Evolutionary conservation across 257 asterid genomes (phyloP), one percentile per base, ranked within the genome.

Genomic region (Hygrophila difformis): DNA sequence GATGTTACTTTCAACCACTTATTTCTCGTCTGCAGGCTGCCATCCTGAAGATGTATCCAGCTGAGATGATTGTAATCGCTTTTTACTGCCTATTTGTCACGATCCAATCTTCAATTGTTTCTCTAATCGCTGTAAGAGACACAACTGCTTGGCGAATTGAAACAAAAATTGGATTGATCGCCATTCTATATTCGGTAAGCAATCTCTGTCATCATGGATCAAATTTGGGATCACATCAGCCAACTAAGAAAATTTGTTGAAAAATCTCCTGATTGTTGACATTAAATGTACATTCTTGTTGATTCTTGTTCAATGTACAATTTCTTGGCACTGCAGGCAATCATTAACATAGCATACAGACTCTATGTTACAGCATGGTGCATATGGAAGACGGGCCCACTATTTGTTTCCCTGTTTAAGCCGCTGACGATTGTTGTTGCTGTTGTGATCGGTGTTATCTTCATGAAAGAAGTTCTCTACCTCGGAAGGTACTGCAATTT

Each of bases 321-420:
- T 31, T 9, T 54, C 23, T 8, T 51, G 28, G 49, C 2, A 5
- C 12, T 40, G 55, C 67, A 70, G 82, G 78, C 78, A 4, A 38
- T 70, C 48, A 18, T 74, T 22, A 74, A 67, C 66, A 66, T 70
- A 63, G 69, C 78, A 22, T 63, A 39, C 57, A 67, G 78, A 61
- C 82, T 74, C 40, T 74, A 60, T 33, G 66, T 70, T 34, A 66
- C 70, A 26, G 66, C 81, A 8, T 76, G 85, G 85, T 73, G 78
- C 66, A 47, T 72, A 33, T 60, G 66, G 69, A 72, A 44, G 56
- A 57, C 59, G 8, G 85, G 85, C 7, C 85, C 78, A 0, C 53
- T 76, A 57, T 76, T 72, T 17, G 81, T 69, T 48, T 61, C 85
- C 11, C 58, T 76, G 45, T 76, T 76, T 29, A 72, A 68, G 59